Evolutionary conservation across 257 asterid species (phyloP), one percentile per base, ranked within the genome.

Genomic region (Salvia hispanica): DNA sequence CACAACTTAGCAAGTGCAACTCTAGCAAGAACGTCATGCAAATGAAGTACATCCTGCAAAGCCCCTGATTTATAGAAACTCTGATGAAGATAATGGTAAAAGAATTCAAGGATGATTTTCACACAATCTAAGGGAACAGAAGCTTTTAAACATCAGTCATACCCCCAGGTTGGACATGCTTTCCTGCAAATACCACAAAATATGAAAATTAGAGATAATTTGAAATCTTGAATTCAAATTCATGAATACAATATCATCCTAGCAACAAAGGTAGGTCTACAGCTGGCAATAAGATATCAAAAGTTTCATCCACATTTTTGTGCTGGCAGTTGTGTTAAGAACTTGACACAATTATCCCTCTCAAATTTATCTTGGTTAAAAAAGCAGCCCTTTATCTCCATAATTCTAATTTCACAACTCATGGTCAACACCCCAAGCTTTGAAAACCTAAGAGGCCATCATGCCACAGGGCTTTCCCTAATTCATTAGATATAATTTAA

Each of bases 11-110:
- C 93, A 67, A 94, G 90, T 62, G 97, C 96, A 75, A 94, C 97
- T 87, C 99, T 85, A 58, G 99, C 99, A 66, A 94, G 96, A 77
- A 91, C 99, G 67, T 94, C 99, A 78, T 91, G 97, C 89, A 94
- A 84, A 79, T 91, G 97, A 66, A 94, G 95, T 83, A 94, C 86
- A 87, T 94, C 97, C 76, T 85, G 95, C 76, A 94, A 83, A 47
- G 96, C 91, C 74, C 97, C 99, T 94, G 88, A 71, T 85, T 77
- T 79, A 79, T 64, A 73, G 62, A 79, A 82, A 79, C 45, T 76
- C 73, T 58, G 69, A 72, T 53, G 58, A 76, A 62, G 54, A 52
- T 70, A 50, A 78, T 58, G 55, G 61, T 54, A 55, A 58, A 57
- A 73, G 66, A 64, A 71, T 43, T 63, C 74, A 76, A 65, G 77